Conservation (phyloP, 2,329 filamentous ascomycete species). For the Arthrobotrys sphaeroides region DNA sequence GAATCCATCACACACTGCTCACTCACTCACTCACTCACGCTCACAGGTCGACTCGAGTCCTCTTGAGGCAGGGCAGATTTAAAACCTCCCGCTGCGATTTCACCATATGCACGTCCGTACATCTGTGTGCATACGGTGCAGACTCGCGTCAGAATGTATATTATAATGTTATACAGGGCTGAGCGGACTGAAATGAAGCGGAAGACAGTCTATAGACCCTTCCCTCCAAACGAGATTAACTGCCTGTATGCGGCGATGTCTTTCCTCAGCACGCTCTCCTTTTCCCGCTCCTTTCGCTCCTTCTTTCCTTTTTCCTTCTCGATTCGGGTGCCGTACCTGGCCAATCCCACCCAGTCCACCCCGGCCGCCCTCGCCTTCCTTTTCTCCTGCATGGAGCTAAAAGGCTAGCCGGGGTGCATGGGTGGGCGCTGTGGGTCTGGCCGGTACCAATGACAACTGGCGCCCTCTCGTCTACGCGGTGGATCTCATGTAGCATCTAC, state of each 20-base stretch:
- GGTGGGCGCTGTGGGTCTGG: not conserved
- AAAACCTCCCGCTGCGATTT: too few relatives aligned
- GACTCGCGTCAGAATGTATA: too few relatives aligned
- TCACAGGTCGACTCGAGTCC: too few relatives aligned
- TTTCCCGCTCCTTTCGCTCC: not conserved
- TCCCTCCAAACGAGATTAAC: slow-evolving; percentile 24
- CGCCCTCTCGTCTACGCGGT: not conserved
- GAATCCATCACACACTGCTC: too few relatives aligned
- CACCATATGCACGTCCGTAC: too few relatives aligned
- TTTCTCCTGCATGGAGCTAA: slow-evolving; percentile 50
- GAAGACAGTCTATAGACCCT: slow-evolving; percentile 36
- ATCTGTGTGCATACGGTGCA: too few relatives aligned
- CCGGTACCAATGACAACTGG: not conserved
- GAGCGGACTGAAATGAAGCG: too few relatives aligned
- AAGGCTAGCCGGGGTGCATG: slow-evolving; percentile 5
- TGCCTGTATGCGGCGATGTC: slow-evolving; percentile 17
- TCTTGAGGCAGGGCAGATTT: too few relatives aligned
- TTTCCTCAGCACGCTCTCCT: not conserved
- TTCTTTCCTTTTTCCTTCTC: slow-evolving; percentile 10
- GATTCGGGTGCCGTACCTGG: slow-evolving; percentile 42
- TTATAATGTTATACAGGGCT: too few relatives aligned
- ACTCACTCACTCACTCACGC: too few relatives aligned
- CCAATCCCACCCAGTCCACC: slow-evolving; percentile 44
- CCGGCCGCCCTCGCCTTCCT: slow-evolving; percentile 52
- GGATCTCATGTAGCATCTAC: not conserved